phyloP scores from a whole-genome alignment of 306 rosid species.

The Acacia crassicarpa region DNA sequence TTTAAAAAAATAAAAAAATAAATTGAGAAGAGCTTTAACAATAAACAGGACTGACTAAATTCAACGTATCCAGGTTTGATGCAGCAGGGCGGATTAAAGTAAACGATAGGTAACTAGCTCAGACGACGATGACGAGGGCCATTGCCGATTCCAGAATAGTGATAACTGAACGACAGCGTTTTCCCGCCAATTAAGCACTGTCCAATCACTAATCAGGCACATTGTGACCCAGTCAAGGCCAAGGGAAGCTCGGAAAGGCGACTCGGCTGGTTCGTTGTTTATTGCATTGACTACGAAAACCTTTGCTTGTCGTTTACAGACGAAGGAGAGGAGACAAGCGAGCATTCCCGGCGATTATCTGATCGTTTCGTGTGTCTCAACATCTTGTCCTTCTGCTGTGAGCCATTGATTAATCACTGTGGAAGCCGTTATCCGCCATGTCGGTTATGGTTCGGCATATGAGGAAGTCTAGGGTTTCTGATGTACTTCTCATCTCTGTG shows the following conservation, averaged over 20 bases:
- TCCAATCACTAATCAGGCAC: not conserved
- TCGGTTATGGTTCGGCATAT: constrained; percentile 34
- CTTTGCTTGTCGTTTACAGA: constrained; percentile 17
- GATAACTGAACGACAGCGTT: constrained; percentile 1
- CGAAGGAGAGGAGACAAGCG: not conserved
- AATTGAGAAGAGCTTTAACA: not conserved
- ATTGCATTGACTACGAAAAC: not conserved
- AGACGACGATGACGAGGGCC: not conserved
- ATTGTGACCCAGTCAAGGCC: constrained; percentile 34
- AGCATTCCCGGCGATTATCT: constrained; percentile 21
- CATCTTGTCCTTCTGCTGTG: not conserved
- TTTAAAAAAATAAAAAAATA: not conserved
- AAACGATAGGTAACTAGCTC: not conserved
- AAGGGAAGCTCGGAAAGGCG: not conserved
- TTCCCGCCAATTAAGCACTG: not conserved
- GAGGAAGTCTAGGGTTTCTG: constrained; percentile 31
- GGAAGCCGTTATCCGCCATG: constrained; percentile 40
- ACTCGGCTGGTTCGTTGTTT: not conserved
- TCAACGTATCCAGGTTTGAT: not conserved
- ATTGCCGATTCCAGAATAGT: not conserved
- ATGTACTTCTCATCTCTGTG: constrained; percentile 32
- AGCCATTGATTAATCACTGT: not conserved
- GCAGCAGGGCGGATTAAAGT: not conserved
- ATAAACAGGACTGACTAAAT: not conserved
- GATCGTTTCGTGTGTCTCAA: not conserved